phyloP scores from a whole-genome alignment of 2,329 filamentous ascomycete genomes.

The Neopestalotiopsis rosae region DNA sequence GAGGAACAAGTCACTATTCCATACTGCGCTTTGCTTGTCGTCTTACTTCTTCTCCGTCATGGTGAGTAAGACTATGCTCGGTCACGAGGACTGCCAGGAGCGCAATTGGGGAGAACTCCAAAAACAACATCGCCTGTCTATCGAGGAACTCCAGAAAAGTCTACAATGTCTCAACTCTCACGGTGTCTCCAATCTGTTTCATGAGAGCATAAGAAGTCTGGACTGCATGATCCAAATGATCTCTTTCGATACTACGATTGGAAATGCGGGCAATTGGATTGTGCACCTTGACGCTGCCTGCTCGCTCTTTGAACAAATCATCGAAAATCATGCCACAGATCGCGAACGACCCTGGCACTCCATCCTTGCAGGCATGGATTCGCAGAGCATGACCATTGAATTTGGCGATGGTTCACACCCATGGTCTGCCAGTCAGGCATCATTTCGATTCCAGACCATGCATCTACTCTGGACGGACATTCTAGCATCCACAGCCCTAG shows the following conservation, averaged over 20 bases:
- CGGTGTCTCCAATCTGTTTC: constrained; percentile 35
- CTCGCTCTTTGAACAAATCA: constrained; percentile 53
- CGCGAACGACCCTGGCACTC: constrained; percentile 38
- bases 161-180: constrained; percentile 40
- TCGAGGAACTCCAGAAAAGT: constrained; percentile 49
- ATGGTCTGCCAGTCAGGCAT: constrained; percentile 52
- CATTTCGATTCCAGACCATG: constrained; percentile 52
- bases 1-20: constrained; percentile 62
- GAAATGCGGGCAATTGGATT: constrained; percentile 53
- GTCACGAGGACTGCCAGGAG: constrained; percentile 40
- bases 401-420: constrained; percentile 36
- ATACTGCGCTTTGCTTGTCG: constrained; percentile 60
- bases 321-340: constrained; percentile 35
- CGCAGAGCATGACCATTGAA: constrained; percentile 17
- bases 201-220: constrained; percentile 46
- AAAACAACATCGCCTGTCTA: constrained; percentile 48
- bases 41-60: constrained; percentile 61
- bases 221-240: constrained; percentile 59
- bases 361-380: constrained; percentile 33
- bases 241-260: constrained; percentile 54
- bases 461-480: constrained; percentile 56
- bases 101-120: constrained; percentile 46
- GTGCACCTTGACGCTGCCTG: constrained; percentile 56
- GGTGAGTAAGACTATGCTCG: constrained; percentile 39
- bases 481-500: constrained; percentile 52